Conservation (phyloP, 163 green algal species). For the Scenedesmus sp. region DNA sequence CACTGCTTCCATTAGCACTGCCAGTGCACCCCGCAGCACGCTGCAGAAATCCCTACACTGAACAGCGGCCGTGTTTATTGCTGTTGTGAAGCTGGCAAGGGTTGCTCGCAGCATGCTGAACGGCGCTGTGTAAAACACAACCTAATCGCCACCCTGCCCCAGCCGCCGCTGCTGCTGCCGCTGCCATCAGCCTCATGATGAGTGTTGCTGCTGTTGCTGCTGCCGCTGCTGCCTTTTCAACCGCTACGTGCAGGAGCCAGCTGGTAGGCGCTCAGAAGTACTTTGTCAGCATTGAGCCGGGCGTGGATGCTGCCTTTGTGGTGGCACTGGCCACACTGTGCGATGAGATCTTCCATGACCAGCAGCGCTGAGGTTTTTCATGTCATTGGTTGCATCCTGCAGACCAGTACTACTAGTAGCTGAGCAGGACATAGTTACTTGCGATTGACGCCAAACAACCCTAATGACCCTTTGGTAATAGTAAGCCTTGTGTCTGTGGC, state of each 20-base stretch:
- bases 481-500: no score
- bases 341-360: slow-evolving; percentile 44
- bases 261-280: slow-evolving; percentile 8
- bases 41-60: no score
- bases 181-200: background rate
- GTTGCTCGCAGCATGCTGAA: background rate
- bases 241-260: slow-evolving; percentile 11
- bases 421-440: no score
- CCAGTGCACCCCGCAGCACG: no score
- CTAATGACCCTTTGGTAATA: no score
- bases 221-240: background rate
- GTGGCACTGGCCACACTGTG: slow-evolving; percentile 20
- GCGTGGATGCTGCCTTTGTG: slow-evolving; percentile 46
- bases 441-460: no score
- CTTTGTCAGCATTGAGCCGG: slow-evolving; percentile 42
- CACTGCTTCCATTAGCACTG: background rate
- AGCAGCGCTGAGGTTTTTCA: background rate
- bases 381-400: no score
- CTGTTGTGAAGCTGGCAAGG: no score
- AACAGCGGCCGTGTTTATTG: no score
- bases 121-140: no score
- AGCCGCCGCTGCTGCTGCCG: background rate
- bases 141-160: no score
- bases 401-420: no score
- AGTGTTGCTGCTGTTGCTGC: background rate